Conservation (phyloP, 768 basidiomycete genomes). For the Podaxis sp. region DNA sequence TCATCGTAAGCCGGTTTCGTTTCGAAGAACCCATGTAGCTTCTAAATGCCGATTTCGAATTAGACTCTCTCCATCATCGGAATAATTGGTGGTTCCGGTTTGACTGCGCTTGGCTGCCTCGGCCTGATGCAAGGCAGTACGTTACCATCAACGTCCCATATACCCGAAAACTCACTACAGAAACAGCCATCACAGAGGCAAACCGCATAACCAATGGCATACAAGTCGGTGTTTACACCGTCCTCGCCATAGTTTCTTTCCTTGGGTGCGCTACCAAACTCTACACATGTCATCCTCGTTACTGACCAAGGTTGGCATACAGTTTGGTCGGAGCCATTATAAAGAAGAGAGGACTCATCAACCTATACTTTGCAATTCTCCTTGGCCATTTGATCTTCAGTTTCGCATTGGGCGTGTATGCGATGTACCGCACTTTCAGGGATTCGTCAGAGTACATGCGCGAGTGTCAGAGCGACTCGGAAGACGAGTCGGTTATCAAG, state of each 20-base stretch:
- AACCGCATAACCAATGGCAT: slow-evolving; percentile 40
- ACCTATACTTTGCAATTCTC: slow-evolving; percentile 40
- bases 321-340: slow-evolving; percentile 44
- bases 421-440: slow-evolving; percentile 41
- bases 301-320: background rate
- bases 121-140: slow-evolving; percentile 31
- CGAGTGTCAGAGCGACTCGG: slow-evolving; percentile 34
- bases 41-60: background rate
- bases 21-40: background rate
- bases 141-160: background rate
- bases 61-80: slow-evolving; percentile 45
- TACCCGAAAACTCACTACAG: background rate
- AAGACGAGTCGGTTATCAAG: slow-evolving; percentile 26
- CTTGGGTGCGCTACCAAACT: slow-evolving; percentile 35
- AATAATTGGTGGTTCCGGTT: slow-evolving; percentile 37
- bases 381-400: slow-evolving; percentile 43
- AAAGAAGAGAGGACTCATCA: slow-evolving; percentile 38
- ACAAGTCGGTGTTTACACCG: slow-evolving; percentile 38
- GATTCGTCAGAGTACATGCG: slow-evolving; percentile 36
- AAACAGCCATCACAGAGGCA: slow-evolving; percentile 23
- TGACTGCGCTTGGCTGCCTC: slow-evolving; percentile 38
- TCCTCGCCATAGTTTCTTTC: slow-evolving; percentile 42
- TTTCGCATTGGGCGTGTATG: slow-evolving; percentile 41
- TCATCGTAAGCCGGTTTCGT: slow-evolving; percentile 33
- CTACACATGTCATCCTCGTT: background rate